Conservation (phyloP, 2,329 filamentous ascomycete genomes). For the Rhinocladiella similis region DNA sequence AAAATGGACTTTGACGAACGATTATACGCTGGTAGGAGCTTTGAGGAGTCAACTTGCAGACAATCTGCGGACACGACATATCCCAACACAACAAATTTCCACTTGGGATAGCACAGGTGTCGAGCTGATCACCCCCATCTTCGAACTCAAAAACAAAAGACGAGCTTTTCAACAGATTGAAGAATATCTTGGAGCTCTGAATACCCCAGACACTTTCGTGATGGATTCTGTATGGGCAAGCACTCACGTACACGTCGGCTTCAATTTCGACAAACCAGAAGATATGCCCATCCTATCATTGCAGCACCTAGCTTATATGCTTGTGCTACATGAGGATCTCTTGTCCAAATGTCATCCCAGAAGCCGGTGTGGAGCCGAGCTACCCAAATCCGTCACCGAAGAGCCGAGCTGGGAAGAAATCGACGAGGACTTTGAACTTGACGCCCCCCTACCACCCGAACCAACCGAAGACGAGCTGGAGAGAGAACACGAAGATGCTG, state of each 20-base stretch:
- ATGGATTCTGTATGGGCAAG: slow-evolving; percentile 23
- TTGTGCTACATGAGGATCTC: slow-evolving; percentile 24
- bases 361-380: slow-evolving; percentile 15
- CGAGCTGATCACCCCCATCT: slow-evolving; percentile 19
- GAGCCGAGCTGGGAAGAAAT: not conserved
- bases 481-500: slow-evolving; percentile 12
- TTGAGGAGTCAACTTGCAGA: slow-evolving; percentile 14
- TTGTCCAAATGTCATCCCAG: slow-evolving; percentile 25
- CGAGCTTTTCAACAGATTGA: slow-evolving; percentile 8
- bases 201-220: slow-evolving; percentile 1
- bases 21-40: slow-evolving; percentile 20
- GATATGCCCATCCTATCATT: slow-evolving; percentile 19
- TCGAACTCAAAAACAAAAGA: slow-evolving; percentile 11
- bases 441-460: not conserved
- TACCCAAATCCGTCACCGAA: not conserved
- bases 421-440: slow-evolving; percentile 11
- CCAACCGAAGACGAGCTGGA: slow-evolving; percentile 16
- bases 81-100: not conserved
- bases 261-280: slow-evolving; percentile 14
- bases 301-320: slow-evolving; percentile 24
- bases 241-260: slow-evolving; percentile 25
- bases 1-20: slow-evolving; percentile 26
- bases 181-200: slow-evolving; percentile 16
- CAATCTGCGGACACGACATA: not conserved
- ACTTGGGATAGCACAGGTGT: slow-evolving; percentile 21